Evolutionary conservation across 1,284 basidiomycete genomes (phyloP).

Genomic region (Ustilago loliicola): DNA sequence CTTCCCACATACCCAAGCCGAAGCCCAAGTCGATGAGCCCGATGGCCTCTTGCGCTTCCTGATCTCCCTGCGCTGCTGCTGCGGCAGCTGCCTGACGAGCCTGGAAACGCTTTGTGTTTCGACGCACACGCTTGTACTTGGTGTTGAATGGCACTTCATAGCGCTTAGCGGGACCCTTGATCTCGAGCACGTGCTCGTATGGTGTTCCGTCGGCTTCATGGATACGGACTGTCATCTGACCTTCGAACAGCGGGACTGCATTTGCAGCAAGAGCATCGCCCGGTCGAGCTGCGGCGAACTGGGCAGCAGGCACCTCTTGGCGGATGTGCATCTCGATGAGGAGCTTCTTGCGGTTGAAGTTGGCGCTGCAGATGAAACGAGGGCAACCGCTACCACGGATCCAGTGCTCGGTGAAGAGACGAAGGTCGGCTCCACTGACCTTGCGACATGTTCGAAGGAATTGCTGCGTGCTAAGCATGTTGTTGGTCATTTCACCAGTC

Average conservation of each 20-base stretch:
- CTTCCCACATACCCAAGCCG: constrained; percentile 93
- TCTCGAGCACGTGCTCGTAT: constrained; percentile 97
- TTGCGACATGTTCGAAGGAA: constrained; percentile 94
- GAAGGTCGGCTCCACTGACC: constrained; percentile 82
- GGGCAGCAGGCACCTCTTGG: constrained; percentile 83
- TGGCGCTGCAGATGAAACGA: constrained; percentile 86
- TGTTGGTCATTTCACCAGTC: constrained; percentile 84
- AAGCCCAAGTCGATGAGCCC: constrained; percentile 95
- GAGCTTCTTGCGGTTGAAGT: constrained; percentile 98
- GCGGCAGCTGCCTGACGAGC: constrained; percentile 93
- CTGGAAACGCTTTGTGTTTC: constrained; percentile 93
- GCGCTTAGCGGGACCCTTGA: constrained; percentile 85
- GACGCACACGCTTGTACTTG: constrained; percentile 97
- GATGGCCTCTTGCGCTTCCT: constrained; percentile 88
- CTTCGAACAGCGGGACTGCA: constrained; percentile 74
- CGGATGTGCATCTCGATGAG: constrained; percentile 94
- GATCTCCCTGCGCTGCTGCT: constrained; percentile 81
- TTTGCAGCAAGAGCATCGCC: constrained; percentile 65
- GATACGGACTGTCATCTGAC: constrained; percentile 97
- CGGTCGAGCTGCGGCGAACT: constrained; percentile 62
- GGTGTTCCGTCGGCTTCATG: constrained; percentile 99
- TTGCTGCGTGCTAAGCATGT: constrained; percentile 86
- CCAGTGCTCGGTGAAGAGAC: constrained; percentile 96
- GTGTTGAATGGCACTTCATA: constrained; percentile 99
- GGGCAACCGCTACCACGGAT: constrained; percentile 98